Conservation (phyloP, 176 grass and related monocot species). For the Cocos nucifera region DNA sequence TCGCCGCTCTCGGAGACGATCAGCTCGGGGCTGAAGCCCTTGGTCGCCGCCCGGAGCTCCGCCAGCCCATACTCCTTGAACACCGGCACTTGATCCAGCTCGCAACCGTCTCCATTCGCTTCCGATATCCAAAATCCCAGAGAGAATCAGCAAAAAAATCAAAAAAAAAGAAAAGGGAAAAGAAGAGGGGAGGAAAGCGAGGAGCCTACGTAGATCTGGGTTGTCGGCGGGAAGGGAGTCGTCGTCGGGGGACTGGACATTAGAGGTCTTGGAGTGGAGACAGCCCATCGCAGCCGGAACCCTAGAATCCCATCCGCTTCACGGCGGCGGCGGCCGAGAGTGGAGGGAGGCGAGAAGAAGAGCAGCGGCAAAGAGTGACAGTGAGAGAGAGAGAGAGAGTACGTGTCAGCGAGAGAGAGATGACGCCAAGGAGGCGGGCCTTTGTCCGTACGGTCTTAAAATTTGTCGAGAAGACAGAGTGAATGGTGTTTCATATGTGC, state of each 20-base stretch:
- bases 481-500: too few relatives aligned
- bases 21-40: constrained; percentile 86
- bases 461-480: too few relatives aligned
- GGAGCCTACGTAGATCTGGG: not conserved
- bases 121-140: not conserved
- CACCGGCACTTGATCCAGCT: constrained; percentile 55
- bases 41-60: constrained; percentile 83
- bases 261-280: constrained; percentile 3
- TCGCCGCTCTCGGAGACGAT: constrained; percentile 98
- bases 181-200: not conserved
- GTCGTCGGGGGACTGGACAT: not conserved
- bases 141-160: too few relatives aligned
- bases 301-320: not conserved
- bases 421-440: too few relatives aligned
- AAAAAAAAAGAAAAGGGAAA: not conserved
- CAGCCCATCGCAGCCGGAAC: not conserved
- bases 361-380: too few relatives aligned
- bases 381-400: too few relatives aligned
- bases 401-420: too few relatives aligned
- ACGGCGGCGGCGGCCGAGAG: not conserved
- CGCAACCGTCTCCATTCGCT: constrained; percentile 53
- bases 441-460: too few relatives aligned
- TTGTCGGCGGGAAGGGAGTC: not conserved
- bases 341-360: not conserved
- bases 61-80: constrained; percentile 88